Base-by-base conservation (phyloP, 2,329 filamentous ascomycete genomes). In the Passalora sequoiae region DNA sequence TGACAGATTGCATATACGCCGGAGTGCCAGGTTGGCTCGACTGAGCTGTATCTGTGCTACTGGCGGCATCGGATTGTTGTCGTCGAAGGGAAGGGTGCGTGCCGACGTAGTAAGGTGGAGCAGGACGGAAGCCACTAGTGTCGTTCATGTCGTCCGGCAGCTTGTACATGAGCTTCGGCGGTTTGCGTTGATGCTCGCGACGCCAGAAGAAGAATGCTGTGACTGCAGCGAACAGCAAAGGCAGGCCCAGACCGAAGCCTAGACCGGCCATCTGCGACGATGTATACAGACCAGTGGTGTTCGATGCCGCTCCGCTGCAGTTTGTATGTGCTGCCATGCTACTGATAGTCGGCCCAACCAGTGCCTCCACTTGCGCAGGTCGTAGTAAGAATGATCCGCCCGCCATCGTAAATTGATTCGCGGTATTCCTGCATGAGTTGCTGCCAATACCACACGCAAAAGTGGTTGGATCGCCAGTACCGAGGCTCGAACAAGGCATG, bases 361-460 rank as follows among this genome's bases (percentile, higher is more conserved):
- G 46, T 3, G 48, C 46, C 22, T 52, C 51, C 12, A 63, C 46
- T 43, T 64, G 60, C 16, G 56, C 45, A 4, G 59, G 43, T 29
- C 60, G 56, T 10, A 64, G 48, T 3, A 58, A 46, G 35, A 64
- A 37, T 1, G 51, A 47, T n/a, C 41, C 46, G 12, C 52, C 55
- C 10, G 41, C 12, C 33, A 64, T 53, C 7, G 44, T 46, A 38
- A 61, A 64, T 16, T 56, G 58, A 27, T 46, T 51, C n/a, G 53
- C 35, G 8, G 49, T 17, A 19, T 36, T 52, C 10, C 43, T 35
- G 49, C 61, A 64, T 6, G 39, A 44, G 4, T 50, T 48, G 12
- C 28, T 50, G 40, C 57, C 52, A 4, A 62, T 35, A 3, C 60
- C 61, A 38, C 61, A 64, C n/a, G 49, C 54, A 39, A 62, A 64